Evolutionary conservation across 75 land plant species (phyloP), one percentile per base, ranked within the genome.

Genomic region (Selaginella tamariscina): DNA sequence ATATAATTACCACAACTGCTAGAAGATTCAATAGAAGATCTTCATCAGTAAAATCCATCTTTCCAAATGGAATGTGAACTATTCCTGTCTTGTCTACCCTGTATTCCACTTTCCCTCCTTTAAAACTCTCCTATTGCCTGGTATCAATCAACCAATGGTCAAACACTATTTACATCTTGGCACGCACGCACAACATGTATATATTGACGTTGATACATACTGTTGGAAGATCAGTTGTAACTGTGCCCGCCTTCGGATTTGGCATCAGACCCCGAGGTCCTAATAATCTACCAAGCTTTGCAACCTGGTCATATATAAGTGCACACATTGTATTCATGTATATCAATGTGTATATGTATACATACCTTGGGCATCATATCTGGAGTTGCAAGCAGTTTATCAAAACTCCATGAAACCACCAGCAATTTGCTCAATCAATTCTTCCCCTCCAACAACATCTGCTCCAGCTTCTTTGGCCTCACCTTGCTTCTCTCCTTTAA

Each of bases 261-360:
- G 98, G 98, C 98, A 93, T 93, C 31, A 93, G 84, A n/a, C 98
- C 98, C 39, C 95, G 79, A 32, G 98, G 98, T 32, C 98, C 98
- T 71, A 93, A 71, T 69, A 93, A 69, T 67, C 84, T 93, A 57
- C 98, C 95, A 71, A 93, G 71, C 68, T 86, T 84, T 20, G 98
- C 98, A 71, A 86, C 90, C 95, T 92, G 82, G 57, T 20, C 54
- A 1, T 31, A 30, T 8, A 20, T 13, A 54, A 54, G 71, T 54
- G 33, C 74, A 59, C 5, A 23, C 26, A 27, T 59, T 59, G 5
- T 8, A 59, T 23, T 5, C 63, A 26, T 29, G n/a, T 39, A 15
- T 30, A 64, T 68, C 1, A 13, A 68, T 65, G n/a, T n/a, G 24
- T 13, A 30, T 55, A 1, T 30, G 56, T n/a, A 56, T 66, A 68